Base-by-base conservation (phyloP, 2,329 filamentous ascomycete species). In the Alternaria viburni region DNA sequence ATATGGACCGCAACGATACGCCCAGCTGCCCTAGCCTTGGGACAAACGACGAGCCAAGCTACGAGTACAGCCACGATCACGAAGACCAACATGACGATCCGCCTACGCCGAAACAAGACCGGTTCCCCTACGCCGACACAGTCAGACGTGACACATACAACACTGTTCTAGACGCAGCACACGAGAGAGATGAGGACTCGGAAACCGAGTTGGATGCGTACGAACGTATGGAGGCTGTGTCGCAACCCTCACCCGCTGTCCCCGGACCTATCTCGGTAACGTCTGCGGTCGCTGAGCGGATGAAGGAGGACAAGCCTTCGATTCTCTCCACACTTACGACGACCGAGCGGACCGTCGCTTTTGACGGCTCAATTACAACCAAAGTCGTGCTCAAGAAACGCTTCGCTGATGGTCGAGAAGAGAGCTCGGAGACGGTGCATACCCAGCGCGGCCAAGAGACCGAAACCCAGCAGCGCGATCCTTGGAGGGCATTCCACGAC, bases 331-430 rank as follows among this genome's bases (percentile, higher is more conserved):
- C 86, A 1, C 77, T 87, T 45, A 88, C 86, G 1, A 87, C 83
- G 0, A 89, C 86, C 3, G 83, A 88, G 65, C 85, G 85, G 4
- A 84, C 81, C 5, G 84, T 83, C 3, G 78, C 85, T 2, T 81
- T 86, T 0, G 87, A 90, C 72, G 88, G 88, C 12, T 86, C 85
- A 0, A 78, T 88, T 3, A 85, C 86, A 9, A 89, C 86, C 0
- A 88, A 86, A 68, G 83, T 84, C 2, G 79, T 88, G 10, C 77
- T 87, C 15, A 89, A 86, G 65, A 86, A 85, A 70, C 82, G 85
- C 3, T 90, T 88, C 69, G 80, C 85, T 1, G 87, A 90, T 77
- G 88, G 88, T 0, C 81, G 83, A 4, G 88, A 89, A 70, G 87
- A 89, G 73, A 86, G 78, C 32, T 83, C 85, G 9, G 86, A 88